These are phyloP conservation scores for Skeletonema marinoi DNA, from an alignment of 108 stramenopile genomes.

Conservation along the genomic window DNA sequence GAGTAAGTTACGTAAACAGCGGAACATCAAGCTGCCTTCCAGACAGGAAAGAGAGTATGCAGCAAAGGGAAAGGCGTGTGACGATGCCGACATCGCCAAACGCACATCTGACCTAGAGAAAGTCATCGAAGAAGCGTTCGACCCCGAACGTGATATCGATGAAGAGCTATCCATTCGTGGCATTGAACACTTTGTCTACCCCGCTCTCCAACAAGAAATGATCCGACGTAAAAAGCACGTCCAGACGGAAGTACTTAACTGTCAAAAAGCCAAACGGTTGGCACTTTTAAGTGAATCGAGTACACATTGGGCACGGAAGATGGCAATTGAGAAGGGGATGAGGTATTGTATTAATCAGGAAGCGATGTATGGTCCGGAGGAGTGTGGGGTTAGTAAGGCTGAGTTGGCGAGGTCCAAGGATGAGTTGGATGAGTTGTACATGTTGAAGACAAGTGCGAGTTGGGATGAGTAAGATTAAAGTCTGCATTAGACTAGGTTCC, in stretches of 20 bases:
- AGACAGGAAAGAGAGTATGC: no score
- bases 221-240: constrained; percentile 37
- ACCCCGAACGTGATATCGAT: constrained; percentile 13
- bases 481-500: no score
- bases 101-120: neutral
- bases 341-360: constrained; percentile 6
- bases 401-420: no score
- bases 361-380: no score
- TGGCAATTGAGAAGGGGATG: constrained; percentile 37
- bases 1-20: neutral
- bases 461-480: no score
- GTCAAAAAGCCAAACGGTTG: constrained; percentile 14
- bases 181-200: no score
- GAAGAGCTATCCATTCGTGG: neutral
- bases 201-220: constrained; percentile 33
- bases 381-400: no score
- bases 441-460: no score
- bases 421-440: no score
- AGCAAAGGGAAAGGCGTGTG: neutral
- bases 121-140: constrained; percentile 2
- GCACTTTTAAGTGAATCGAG: constrained; percentile 16
- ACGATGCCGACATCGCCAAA: constrained; percentile 16
- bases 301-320: constrained; percentile 36
- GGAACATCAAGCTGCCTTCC: neutral
- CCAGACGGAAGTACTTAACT: constrained; percentile 25